A percentile compares a stretch with the other conserved stretches of the same genome.
Conservation (phyloP, 371 early-diverging fungal species). For the Mucor piriformis region DNA sequence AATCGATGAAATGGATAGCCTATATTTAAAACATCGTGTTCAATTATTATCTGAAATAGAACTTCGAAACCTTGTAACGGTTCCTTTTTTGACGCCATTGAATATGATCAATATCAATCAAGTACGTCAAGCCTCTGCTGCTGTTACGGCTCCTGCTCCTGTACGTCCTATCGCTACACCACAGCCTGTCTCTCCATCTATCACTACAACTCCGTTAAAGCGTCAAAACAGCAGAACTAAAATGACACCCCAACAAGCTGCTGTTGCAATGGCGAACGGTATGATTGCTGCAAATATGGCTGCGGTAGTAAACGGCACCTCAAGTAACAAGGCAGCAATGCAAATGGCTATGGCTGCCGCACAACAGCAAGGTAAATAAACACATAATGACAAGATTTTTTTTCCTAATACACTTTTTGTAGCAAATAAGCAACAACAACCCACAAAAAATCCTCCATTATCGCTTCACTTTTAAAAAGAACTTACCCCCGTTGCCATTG, state of each 20-base stretch:
- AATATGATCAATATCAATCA: slow-evolving; percentile 30
- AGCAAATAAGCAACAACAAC: slow-evolving; percentile 15
- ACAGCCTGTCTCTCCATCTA: neutral
- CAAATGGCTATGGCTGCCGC: slow-evolving; percentile 43
- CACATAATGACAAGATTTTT: neutral
- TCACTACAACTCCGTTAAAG: slow-evolving; percentile 33
- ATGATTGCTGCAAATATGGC: slow-evolving; percentile 55
- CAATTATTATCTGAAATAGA: slow-evolving; percentile 56
- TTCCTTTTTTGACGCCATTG: slow-evolving; percentile 39
- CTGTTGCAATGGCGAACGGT: slow-evolving; percentile 50
- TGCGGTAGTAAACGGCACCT: slow-evolving; percentile 37
- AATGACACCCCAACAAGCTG: slow-evolving; percentile 51
- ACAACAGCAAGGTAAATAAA: slow-evolving; percentile 24
- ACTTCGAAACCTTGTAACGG: slow-evolving; percentile 50
- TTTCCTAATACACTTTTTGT: neutral
- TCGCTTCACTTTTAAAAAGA: slow-evolving; percentile 19
- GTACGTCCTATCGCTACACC: neutral
- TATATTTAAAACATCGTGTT: slow-evolving; percentile 49
- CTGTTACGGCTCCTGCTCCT: slow-evolving; percentile 1
- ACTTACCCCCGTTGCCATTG: neutral
- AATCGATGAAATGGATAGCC: slow-evolving; percentile 42
- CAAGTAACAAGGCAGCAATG: slow-evolving; percentile 35
- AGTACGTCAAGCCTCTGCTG: slow-evolving; percentile 14
- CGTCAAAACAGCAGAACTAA: slow-evolving; percentile 41
- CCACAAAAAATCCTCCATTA: slow-evolving; percentile 16